Evolutionary conservation across 1,284 basidiomycete species (phyloP), one percentile per base, ranked within the genome.

Genomic region (Trametes pubescens): DNA sequence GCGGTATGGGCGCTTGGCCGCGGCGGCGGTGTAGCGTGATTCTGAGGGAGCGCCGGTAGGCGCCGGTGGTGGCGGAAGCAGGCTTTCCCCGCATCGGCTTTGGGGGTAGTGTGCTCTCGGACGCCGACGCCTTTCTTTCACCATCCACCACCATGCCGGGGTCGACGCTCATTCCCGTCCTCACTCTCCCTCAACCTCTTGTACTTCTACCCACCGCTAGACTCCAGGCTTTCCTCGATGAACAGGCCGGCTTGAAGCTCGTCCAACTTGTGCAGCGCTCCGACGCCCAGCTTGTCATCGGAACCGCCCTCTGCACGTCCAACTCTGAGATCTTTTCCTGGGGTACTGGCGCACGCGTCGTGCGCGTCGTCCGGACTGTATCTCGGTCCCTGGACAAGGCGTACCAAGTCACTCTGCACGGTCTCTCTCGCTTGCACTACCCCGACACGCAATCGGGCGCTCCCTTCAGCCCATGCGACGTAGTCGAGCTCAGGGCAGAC

Each of bases 141-240:
- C 14, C 59, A 29, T 9, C 55, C 35, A 52, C 62, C 56, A 61
- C 56, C 62, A 68, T 68, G 67, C n/a, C 64, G 29, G 38, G 34
- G 57, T 53, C 64, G 21, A 51, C 84, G 8, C 80, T 80, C 63
- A 80, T 92, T 6, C 84, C 86, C 2, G 76, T 91, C 47, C 79
- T 93, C 51, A 80, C 83, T 1, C 83, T 93, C 43, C 82, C 85
- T 0, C 80, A 88, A 68, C 91, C 91, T 0, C 77, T 84, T 54
- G 76, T 93, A 61, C 83, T 93, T 24, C 81, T 93, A 13, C 91
- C 91, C 0, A 85, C 85, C 2, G 85, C 88, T 0, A 78, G 88
- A 7, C 76, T 90, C 55, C 87, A 89, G 0, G 74, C 92, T 59
- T 86, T 88, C 2, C 80, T 93, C 22, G 79, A 83, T 32, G 81